phyloP scores from a whole-genome alignment of 2,329 filamentous ascomycete species.

The Pyrenophora graminea region DNA sequence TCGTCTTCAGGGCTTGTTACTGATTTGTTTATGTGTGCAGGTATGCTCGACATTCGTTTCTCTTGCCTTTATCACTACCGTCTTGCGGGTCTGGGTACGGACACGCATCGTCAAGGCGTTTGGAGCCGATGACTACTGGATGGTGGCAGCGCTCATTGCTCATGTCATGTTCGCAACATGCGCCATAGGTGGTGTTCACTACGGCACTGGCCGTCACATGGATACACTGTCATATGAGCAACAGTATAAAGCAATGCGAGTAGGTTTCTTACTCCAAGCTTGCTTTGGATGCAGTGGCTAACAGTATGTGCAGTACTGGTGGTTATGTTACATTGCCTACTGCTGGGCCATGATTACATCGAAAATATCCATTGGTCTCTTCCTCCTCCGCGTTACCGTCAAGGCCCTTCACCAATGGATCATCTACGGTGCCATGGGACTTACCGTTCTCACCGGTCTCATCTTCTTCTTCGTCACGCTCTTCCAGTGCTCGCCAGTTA shows the following conservation, averaged over 20 bases:
- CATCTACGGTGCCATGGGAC: constrained; percentile 44
- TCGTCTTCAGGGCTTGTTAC: background rate
- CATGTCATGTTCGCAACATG: constrained; percentile 39
- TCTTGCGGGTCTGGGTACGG: constrained; percentile 50
- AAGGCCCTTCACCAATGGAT: constrained; percentile 37
- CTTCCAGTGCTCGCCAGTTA: constrained; percentile 56
- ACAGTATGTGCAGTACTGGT: constrained; percentile 37
- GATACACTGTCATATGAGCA: constrained; percentile 24
- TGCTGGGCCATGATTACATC: constrained; percentile 38
- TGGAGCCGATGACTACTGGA: constrained; percentile 42
- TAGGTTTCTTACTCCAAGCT: constrained; percentile 12
- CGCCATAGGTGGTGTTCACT: constrained; percentile 37
- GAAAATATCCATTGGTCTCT: constrained; percentile 42
- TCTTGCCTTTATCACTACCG: constrained; percentile 46
- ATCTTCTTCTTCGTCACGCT: constrained; percentile 54
- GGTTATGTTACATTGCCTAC: constrained; percentile 43
- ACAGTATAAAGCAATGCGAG: constrained; percentile 35
- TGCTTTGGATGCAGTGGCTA: background rate
- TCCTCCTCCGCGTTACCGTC: constrained; percentile 42
- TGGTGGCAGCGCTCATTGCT: constrained; percentile 34
- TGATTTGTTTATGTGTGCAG: constrained; percentile 14
- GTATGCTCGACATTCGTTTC: constrained; percentile 46
- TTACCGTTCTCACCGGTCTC: constrained; percentile 44
- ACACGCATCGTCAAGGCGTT: constrained; percentile 46
- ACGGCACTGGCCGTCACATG: constrained; percentile 42